These are phyloP conservation scores for Plectosphaerella sp. DNA, from an alignment of 2,329 filamentous ascomycete genomes.

Conservation along the genomic window DNA sequence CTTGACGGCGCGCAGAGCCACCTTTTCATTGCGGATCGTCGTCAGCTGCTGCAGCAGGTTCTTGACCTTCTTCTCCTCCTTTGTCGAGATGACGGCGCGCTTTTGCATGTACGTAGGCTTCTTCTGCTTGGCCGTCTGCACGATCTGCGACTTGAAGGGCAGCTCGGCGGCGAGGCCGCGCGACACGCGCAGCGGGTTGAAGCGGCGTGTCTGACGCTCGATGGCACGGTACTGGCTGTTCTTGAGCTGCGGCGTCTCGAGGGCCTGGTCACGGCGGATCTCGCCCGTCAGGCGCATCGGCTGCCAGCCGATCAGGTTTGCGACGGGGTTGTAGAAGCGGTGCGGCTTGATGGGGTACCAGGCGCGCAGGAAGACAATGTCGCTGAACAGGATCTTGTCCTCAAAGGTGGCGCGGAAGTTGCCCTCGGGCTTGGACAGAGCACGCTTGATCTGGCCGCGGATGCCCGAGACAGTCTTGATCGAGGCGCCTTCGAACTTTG, in stretches of 20 bases:
- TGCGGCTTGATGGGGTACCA: constrained; percentile 97
- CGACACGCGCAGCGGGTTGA: constrained; percentile 76
- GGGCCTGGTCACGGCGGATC: constrained; percentile 70
- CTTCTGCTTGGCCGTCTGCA: constrained; percentile 73
- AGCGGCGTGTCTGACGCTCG: constrained; percentile 65
- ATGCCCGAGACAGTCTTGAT: constrained; percentile 96
- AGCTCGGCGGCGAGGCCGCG: constrained; percentile 75
- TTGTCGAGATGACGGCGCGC: constrained; percentile 79
- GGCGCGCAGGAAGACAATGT: constrained; percentile 92
- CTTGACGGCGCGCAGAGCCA: constrained; percentile 74
- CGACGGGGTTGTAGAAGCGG: constrained; percentile 95
- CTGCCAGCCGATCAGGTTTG: constrained; percentile 88
- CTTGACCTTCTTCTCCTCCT: constrained; percentile 85
- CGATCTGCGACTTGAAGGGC: constrained; percentile 89
- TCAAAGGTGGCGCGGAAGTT: constrained; percentile 97
- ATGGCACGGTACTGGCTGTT: constrained; percentile 80
- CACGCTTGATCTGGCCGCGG: constrained; percentile 94
- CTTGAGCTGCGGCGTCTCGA: constrained; percentile 73
- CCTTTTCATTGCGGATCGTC: constrained; percentile 85
- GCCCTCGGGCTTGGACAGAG: constrained; percentile 87
- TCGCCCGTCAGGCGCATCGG: constrained; percentile 93
- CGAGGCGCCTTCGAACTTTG: constrained; percentile 94
- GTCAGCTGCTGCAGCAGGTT: constrained; percentile 90
- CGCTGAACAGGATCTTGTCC: constrained; percentile 94
- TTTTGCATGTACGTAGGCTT: constrained; percentile 90